Base-by-base conservation (phyloP, 2,329 filamentous ascomycete genomes). In the Trichoderma koningiopsis region DNA sequence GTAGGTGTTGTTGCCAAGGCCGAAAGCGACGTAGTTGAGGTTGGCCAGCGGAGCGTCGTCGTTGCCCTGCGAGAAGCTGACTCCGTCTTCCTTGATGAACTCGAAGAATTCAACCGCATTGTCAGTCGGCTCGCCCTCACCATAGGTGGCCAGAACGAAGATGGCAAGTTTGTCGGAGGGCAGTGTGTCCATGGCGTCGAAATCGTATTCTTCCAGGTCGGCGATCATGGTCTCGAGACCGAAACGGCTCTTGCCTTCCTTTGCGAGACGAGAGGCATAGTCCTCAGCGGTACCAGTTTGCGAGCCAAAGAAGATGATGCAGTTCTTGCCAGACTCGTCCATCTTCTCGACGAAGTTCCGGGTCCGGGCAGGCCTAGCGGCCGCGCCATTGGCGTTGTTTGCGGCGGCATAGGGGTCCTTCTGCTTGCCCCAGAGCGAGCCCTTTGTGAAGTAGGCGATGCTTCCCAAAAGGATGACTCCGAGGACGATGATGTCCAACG, bases 21-120 rank as follows among this genome's bases (percentile, higher is more conserved):
- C 96, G 76, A 99, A 99, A 69, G 94, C 88, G 77, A 99, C 94
- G 78, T 94, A 99, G 80, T 94, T 95, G 78, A 99, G 87, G 76
- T 93, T 94, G 63, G 83, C 85, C 67, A 99, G 88, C 61, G 95
- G 88, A 71, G 91, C 87, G 27, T 95, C 55, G 2, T 68, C 91
- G 57, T 81, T 82, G 75, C 89, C 88, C 77, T 94, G 88, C 74
- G 92, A 92, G 82, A 98, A 98, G 74, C 88, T 83, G 69, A 91
- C 85, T 68, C 96, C 93, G 22, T 98, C 94, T 73, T 87, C 88
- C 61, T 88, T 92, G 77, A 98, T 87, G 82, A 97, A 98, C 80
- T 99, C 96, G 84, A 97, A 97, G 84, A 99, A 99, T 75, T 99
- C 96, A 72, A 98, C 96, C 7, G 96, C 96, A 78, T 99, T 99